These are phyloP conservation scores for Pseudocercospora musae DNA, from an alignment of 2,329 filamentous ascomycete genomes.

Conservation along the genomic window DNA sequence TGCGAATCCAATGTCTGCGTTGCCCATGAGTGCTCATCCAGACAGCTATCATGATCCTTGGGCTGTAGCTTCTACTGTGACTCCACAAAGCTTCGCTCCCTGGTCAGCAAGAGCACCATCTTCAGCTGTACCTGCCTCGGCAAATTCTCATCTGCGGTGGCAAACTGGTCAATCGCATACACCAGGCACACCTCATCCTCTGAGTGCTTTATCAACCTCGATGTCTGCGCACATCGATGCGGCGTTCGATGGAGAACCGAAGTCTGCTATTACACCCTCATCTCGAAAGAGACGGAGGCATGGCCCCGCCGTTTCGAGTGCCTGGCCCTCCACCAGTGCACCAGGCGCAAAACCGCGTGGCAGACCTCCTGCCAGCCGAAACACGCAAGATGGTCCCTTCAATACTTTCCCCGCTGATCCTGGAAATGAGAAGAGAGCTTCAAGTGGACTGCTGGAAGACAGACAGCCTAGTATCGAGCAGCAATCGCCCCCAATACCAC, in stretches of 20 bases:
- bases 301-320: slow-evolving; percentile 84
- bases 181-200: slow-evolving; percentile 60
- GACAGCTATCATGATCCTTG: slow-evolving; percentile 55
- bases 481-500: slow-evolving; percentile 57
- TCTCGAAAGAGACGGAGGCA: slow-evolving; percentile 61
- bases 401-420: slow-evolving; percentile 66
- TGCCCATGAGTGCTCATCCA: slow-evolving; percentile 53
- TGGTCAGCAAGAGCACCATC: slow-evolving; percentile 39
- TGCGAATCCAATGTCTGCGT: slow-evolving; percentile 50
- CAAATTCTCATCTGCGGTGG: slow-evolving; percentile 39
- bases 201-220: slow-evolving; percentile 69
- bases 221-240: slow-evolving; percentile 42
- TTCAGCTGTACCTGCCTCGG: slow-evolving; percentile 42
- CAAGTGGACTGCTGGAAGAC: slow-evolving; percentile 1
- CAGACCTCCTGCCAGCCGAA: slow-evolving; percentile 71
- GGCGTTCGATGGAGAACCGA: slow-evolving; percentile 58
- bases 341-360: slow-evolving; percentile 72
- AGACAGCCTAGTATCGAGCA: slow-evolving; percentile 12
- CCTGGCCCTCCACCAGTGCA: slow-evolving; percentile 68
- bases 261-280: slow-evolving; percentile 69
- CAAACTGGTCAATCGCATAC: slow-evolving; percentile 27
- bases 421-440: slow-evolving; percentile 23
- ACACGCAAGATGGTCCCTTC: slow-evolving; percentile 63
- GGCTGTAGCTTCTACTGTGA: slow-evolving; percentile 41
- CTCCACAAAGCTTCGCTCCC: slow-evolving; percentile 37